Percentiles rank a stretch among this genome's conserved stretches.
Conservation (phyloP, 345 rosid genomes). For the Corchorus capsularis region DNA sequence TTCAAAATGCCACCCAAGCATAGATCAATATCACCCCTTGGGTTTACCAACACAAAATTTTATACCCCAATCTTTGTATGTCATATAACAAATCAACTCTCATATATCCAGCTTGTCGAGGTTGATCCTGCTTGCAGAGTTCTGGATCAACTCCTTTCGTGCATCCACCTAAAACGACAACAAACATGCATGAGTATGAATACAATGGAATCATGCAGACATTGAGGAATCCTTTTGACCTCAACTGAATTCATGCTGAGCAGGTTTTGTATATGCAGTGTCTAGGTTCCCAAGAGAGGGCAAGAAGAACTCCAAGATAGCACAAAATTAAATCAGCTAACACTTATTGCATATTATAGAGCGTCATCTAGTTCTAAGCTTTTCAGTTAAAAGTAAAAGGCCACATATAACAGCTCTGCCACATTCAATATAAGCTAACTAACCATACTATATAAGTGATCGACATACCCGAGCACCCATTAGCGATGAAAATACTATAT, state of each 20-base stretch:
- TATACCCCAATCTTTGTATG: not conserved
- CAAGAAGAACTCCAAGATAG: slow-evolving; percentile 22
- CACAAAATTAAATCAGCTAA: not conserved
- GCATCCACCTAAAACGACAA: slow-evolving; percentile 58
- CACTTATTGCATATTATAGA: not conserved
- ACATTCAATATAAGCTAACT: not conserved
- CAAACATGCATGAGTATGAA: not conserved
- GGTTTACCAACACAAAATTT: not conserved
- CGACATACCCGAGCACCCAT: slow-evolving; percentile 92
- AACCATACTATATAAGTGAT: not conserved
- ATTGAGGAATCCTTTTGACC: not conserved
- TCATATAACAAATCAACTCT: not conserved
- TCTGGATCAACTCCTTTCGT: slow-evolving; percentile 79
- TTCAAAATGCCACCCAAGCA: not conserved
- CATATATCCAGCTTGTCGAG: slow-evolving; percentile 75
- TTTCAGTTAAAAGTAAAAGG: too few relatives aligned
- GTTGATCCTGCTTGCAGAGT: slow-evolving; percentile 55
- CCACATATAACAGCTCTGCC: slow-evolving; percentile 12
- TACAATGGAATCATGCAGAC: not conserved
- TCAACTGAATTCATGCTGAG: not conserved
- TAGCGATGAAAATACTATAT: slow-evolving; percentile 74
- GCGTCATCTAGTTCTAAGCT: slow-evolving; percentile 48
- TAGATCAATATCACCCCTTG: not conserved
- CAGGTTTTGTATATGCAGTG: not conserved
- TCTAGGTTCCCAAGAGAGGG: not conserved